Evolutionary conservation across 2,329 filamentous ascomycete species (phyloP), one percentile per base, ranked within the genome.

Genomic region (Trichophyton verrucosum): DNA sequence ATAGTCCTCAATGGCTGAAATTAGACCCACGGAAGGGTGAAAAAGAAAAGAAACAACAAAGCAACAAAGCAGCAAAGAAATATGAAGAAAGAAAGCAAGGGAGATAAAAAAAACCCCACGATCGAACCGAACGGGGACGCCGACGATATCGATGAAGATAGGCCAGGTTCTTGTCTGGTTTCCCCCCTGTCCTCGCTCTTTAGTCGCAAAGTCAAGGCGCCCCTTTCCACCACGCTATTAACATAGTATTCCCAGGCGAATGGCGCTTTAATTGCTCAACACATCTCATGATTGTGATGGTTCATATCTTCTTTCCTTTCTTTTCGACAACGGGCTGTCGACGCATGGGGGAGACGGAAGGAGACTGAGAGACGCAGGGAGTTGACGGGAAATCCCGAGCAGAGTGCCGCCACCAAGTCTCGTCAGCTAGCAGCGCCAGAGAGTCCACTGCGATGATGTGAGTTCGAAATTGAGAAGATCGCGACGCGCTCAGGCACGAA

Each of bases 401-500:
- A 55, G 11, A 24, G 20, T 20, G 51, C 51, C 51, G 51, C 30
- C 51, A n/a, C 27, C 27, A n/a, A n/a, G 2, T 30, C 11, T 36
- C 27, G 30, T 8, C 27, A 33, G 30, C 27, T 27, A n/a, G 30
- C 51, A n/a, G 30, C 24, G 51, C 51, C 22, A 51, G 46, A n/a
- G 15, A 36, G 22, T 13, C 24, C 3, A 6, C 24, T 6, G 24
- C 22, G 47, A 55, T 9, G 27, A 24, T 53, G 8, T 30, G 13
- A 55, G 51, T 36, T 55, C 30, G 15, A 33, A 44, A 17, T 15
- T 36, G 15, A 20, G 27, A 33, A 55, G 51, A 55, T 55, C 51
- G 27, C 27, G 51, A 55, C 27, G 51, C 51, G 51, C 51, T 55
- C 51, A 55, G 51, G 51, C 51, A 36, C 30, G 51, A 36, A 55